Evolutionary conservation across 495 filamentous ascomycete species (phyloP), one percentile per base, ranked within the genome.

Genomic region (Elasticomyces elasticus): DNA sequence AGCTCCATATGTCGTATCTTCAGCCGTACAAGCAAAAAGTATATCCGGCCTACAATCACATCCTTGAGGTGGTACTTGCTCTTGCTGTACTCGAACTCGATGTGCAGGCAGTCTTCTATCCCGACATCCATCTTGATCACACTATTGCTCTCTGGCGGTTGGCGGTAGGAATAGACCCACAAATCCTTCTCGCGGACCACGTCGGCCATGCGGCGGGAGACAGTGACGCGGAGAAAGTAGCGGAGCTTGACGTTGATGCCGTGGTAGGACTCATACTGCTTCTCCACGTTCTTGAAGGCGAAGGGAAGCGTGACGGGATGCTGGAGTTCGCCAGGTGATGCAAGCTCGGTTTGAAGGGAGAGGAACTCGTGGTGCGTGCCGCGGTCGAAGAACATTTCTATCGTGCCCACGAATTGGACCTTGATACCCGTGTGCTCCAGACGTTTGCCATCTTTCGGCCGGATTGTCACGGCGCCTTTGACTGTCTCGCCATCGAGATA

Each of bases 1-100:
- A 99, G 72, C 74, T 99, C 92, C 92, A 99, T 99, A 70, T 99
- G 94, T 74, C 96, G 95, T 70, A 99, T 99, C 81, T 99, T 99
- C 67, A 99, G 77, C 66, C 92, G 82, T 57, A 99, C 92, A 24
- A 99, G 78, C 60, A 99, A 74, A 74, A 99, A 99, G 75, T 97
- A 99, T 76, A 99, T 99, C 57, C 92, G 82, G 48, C 92, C 92
- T 45, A 99, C 92, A 62, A 99, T 99, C 50, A 99, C 92, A 71
- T 99, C 92, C 76, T 99, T 99, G 45, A 99, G 80, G 63, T 99
- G 92, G 67, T 99, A 99, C 71, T 96, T 96, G 65, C 82, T 89
- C 74, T 99, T 99, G 68, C 85, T 90, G 72, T 99, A 99, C 72
- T 99, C 92, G 65, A 99, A 99, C 71, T 99, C 92, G 61, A 99